phyloP scores from a whole-genome alignment of 2,329 filamentous ascomycete genomes.

The Alternaria dauci region DNA sequence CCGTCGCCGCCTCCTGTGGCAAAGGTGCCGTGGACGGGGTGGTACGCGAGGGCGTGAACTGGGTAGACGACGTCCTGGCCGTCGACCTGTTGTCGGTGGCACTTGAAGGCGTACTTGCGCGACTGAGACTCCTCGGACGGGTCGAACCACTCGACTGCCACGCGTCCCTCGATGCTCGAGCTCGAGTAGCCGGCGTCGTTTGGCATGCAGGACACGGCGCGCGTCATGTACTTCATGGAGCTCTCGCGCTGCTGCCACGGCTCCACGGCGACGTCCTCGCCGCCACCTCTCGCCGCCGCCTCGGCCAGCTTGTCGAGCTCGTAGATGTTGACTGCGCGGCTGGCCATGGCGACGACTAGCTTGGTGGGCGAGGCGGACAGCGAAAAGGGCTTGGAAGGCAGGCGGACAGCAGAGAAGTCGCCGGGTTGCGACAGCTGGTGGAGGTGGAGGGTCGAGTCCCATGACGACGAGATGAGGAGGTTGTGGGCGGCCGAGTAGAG shows the following conservation, averaged over 20 bases:
- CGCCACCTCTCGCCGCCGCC: slow-evolving; percentile 33
- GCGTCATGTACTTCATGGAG: slow-evolving; percentile 93
- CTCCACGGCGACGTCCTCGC: slow-evolving; percentile 61
- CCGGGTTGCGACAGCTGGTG: slow-evolving; percentile 69
- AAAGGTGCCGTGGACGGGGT: slow-evolving; percentile 83
- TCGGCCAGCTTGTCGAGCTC: slow-evolving; percentile 74
- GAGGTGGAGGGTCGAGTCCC: slow-evolving; percentile 90
- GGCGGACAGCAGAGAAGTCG: slow-evolving; percentile 70
- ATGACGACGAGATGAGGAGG: slow-evolving; percentile 87
- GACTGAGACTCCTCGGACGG: slow-evolving; percentile 85
- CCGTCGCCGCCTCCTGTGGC: slow-evolving; percentile 90
- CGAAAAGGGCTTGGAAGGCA: slow-evolving; percentile 89
- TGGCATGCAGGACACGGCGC: slow-evolving; percentile 94
- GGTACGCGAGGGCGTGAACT: slow-evolving; percentile 88
- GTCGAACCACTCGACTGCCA: slow-evolving; percentile 98
- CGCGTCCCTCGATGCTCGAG: slow-evolving; percentile 90
- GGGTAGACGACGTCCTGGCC: slow-evolving; percentile 86
- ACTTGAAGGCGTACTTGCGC: slow-evolving; percentile 98
- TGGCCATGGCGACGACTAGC: slow-evolving; percentile 94
- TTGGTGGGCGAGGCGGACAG: slow-evolving; percentile 81
- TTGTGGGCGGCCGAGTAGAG: slow-evolving; percentile 80
- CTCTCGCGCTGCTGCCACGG: slow-evolving; percentile 96
- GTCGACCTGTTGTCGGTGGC: slow-evolving; percentile 80
- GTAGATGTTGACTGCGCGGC: slow-evolving; percentile 93
- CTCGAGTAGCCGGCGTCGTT: slow-evolving; percentile 94